Conservation (phyloP, 768 basidiomycete species). For the Naganishia kalamii region DNA sequence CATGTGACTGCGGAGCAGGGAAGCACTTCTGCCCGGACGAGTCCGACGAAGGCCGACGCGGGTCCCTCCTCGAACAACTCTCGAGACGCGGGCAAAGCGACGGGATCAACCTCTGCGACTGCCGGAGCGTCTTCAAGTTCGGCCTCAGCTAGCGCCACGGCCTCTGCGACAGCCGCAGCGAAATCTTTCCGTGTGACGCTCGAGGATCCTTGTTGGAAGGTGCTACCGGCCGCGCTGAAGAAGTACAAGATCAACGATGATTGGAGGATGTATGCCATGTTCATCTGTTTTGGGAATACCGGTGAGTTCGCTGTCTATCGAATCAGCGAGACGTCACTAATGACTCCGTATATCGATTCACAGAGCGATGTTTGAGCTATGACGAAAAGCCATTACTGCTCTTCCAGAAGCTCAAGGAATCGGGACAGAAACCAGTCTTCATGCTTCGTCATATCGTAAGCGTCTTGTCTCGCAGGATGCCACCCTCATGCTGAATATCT, state of each 20-base stretch:
- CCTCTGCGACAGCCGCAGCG: slow-evolving; percentile 40
- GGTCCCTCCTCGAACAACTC: slow-evolving; percentile 2
- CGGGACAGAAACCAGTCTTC: slow-evolving; percentile 96
- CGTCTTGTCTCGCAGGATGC: not conserved
- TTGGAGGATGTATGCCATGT: slow-evolving; percentile 99
- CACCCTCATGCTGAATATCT: no score
- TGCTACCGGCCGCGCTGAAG: slow-evolving; percentile 92
- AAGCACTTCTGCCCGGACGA: not conserved
- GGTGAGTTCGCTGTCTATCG: slow-evolving; percentile 54
- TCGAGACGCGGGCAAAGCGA: slow-evolving; percentile 1
- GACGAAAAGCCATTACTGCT: slow-evolving; percentile 95
- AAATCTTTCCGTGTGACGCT: slow-evolving; percentile 96
- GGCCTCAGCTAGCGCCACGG: slow-evolving; percentile 27
- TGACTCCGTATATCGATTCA: slow-evolving; percentile 28
- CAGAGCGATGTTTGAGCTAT: slow-evolving; percentile 90
- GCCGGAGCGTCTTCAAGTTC: not conserved
- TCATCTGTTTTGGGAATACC: slow-evolving; percentile 91
- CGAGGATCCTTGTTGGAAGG: slow-evolving; percentile 98
- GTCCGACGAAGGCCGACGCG: slow-evolving; percentile 7
- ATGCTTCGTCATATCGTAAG: slow-evolving; percentile 57
- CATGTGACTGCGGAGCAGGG: not conserved
- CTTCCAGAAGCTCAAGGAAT: slow-evolving; percentile 95
- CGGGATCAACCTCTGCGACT: not conserved
- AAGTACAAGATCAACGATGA: slow-evolving; percentile 99
- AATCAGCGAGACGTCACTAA: not conserved